Evolutionary conservation across 441 rosid genomes (phyloP).

Genomic region (Metrosideros polymorpha): DNA sequence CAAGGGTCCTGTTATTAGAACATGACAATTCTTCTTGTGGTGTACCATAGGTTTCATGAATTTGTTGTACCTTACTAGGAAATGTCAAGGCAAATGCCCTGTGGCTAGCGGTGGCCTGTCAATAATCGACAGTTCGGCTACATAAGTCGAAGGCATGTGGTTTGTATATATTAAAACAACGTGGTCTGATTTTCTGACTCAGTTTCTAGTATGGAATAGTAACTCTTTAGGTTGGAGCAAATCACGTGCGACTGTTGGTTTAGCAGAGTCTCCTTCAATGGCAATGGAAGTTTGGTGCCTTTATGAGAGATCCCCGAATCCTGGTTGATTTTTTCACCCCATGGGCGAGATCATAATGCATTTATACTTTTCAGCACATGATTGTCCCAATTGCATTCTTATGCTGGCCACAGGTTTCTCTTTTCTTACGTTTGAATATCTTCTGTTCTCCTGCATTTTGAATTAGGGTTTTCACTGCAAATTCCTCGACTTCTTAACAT

Average conservation of each 20-base stretch:
- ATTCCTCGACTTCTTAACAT: too few relatives aligned
- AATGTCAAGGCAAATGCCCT: constrained; percentile 8
- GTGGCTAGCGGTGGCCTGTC: not conserved
- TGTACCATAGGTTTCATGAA: constrained; percentile 14
- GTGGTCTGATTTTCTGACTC: constrained; percentile 14
- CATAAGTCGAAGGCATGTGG: constrained; percentile 19
- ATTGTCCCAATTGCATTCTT: not conserved
- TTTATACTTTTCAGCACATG: not conserved
- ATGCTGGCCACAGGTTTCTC: not conserved
- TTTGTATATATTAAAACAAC: constrained; percentile 23
- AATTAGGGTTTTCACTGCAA: not conserved
- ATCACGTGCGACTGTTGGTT: not conserved
- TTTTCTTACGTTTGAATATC: not conserved
- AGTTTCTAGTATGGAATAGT: constrained; percentile 14
- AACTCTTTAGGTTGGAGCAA: not conserved
- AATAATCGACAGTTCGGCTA: constrained; percentile 15
- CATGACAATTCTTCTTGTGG: constrained; percentile 24
- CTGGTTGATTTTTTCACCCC: not conserved
- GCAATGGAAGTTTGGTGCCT: not conserved
- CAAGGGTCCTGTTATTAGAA: constrained; percentile 65
- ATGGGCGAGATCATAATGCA: not conserved
- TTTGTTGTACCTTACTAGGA: constrained; percentile 13
- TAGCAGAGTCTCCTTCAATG: not conserved
- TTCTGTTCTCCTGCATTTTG: not conserved
- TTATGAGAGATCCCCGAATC: not conserved